Conservation (phyloP, 139 green algal genomes). For the Parachlorella kessleri region DNA sequence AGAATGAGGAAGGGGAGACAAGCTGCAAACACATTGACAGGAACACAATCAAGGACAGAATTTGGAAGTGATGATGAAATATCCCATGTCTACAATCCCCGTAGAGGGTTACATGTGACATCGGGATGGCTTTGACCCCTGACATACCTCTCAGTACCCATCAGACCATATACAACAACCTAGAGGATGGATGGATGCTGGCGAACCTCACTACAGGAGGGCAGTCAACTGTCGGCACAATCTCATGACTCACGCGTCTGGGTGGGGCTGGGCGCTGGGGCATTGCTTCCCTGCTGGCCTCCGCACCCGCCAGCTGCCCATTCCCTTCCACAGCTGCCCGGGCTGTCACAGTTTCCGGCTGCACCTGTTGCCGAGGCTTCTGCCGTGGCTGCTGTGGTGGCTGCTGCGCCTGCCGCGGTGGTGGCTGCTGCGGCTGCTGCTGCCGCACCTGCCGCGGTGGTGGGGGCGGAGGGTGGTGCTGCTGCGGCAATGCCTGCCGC, state of each 20-base stretch:
- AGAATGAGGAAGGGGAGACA: too few species aligned
- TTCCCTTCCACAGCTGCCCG: background rate
- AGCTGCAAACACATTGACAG: too few species aligned
- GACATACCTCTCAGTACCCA: too few species aligned
- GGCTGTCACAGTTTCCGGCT: background rate
- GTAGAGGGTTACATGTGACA: too few species aligned
- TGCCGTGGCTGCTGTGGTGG: background rate
- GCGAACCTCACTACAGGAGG: slow-evolving; percentile 8
- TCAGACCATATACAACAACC: too few species aligned
- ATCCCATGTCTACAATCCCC: too few species aligned
- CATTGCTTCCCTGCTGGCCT: background rate
- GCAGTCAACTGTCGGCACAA: background rate
- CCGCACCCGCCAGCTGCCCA: background rate
- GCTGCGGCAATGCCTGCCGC: too few species aligned
- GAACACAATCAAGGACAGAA: too few species aligned
- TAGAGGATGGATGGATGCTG: background rate
- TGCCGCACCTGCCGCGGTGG: background rate
- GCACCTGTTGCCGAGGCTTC: background rate
- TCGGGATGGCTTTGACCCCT: too few species aligned
- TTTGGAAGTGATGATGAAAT: too few species aligned
- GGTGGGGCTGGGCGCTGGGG: background rate
- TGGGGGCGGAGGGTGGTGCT: too few species aligned
- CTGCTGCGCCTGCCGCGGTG: background rate
- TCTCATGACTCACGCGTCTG: background rate
- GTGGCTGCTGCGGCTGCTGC: background rate